Conservation (phyloP, 148 eudicot genomes). For the Camellia japonica region DNA sequence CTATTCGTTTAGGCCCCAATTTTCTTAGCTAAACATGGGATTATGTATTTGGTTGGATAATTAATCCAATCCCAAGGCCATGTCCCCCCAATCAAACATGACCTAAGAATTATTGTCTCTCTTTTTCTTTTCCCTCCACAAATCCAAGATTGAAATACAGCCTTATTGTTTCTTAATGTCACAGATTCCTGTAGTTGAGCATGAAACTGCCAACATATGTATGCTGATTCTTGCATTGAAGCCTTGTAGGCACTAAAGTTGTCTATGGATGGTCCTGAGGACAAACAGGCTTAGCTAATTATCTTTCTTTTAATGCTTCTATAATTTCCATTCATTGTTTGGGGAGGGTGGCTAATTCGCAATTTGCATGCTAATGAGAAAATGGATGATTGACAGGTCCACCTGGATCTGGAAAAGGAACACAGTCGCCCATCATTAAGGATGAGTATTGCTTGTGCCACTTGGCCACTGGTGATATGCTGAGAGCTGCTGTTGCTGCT, state of each 20-base stretch:
- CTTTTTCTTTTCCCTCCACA: no score
- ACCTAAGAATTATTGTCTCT: no score
- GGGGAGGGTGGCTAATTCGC: neutral
- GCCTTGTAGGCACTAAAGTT: neutral
- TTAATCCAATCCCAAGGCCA: no score
- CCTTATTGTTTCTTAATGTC: neutral
- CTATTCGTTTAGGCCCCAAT: no score
- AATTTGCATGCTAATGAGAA: neutral
- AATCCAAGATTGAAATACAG: neutral
- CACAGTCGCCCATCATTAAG: constrained; percentile 87
- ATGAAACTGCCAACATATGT: neutral
- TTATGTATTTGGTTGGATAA: no score
- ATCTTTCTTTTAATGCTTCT: neutral
- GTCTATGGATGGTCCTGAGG: neutral
- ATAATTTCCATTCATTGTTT: neutral
- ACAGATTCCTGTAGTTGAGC: neutral
- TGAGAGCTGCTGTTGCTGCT: constrained; percentile 97
- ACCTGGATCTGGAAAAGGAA: constrained; percentile 98
- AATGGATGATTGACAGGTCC: constrained; percentile 53
- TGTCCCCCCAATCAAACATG: no score
- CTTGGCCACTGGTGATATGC: constrained; percentile 97
- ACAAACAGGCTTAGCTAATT: neutral
- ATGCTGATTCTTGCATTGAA: neutral
- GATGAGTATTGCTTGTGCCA: constrained; percentile 96
- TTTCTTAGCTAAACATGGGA: no score